phyloP scores from a whole-genome alignment of 2,329 filamentous ascomycete genomes.

The Dryadomyces sulphureus region DNA sequence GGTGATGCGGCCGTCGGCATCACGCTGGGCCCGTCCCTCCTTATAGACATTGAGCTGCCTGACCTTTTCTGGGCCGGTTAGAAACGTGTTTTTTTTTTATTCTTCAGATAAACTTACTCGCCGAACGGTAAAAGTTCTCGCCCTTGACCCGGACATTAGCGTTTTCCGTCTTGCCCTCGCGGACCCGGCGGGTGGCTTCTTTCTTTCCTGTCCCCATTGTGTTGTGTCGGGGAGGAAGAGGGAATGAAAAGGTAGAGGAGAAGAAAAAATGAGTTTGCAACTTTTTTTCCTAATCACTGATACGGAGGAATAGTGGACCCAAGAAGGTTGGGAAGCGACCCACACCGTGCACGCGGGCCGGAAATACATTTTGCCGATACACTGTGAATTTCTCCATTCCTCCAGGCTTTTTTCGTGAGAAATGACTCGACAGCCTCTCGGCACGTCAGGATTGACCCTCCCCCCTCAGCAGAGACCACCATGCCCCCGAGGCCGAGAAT shows the following conservation, averaged over 20 bases:
- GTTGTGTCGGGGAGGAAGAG: slow-evolving; percentile 3
- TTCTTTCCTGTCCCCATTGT: slow-evolving; percentile 48
- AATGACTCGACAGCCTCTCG: too few relatives aligned
- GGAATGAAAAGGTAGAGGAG: slow-evolving; percentile 2
- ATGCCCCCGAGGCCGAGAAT: slow-evolving; percentile 9
- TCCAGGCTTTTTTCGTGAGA: background rate
- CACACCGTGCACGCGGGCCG: background rate
- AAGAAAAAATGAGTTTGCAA: slow-evolving; percentile 5
- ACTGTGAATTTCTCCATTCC: background rate
- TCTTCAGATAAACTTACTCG: slow-evolving; percentile 7
- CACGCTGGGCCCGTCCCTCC: slow-evolving; percentile 68
- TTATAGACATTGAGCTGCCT: slow-evolving; percentile 55
- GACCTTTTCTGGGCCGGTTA: slow-evolving; percentile 9
- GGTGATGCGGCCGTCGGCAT: slow-evolving; percentile 70
- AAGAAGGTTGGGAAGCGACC: background rate
- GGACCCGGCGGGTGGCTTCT: slow-evolving; percentile 66
- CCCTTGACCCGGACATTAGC: slow-evolving; percentile 91
- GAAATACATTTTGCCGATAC: background rate
- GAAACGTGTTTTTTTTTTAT: background rate
- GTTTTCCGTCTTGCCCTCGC: slow-evolving; percentile 73
- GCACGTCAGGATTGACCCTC: background rate
- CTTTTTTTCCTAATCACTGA: slow-evolving; percentile 10
- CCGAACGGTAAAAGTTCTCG: slow-evolving; percentile 85
- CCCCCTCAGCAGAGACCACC: background rate
- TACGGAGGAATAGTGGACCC: slow-evolving; percentile 9